Evolutionary conservation across 2,329 filamentous ascomycete species (phyloP).

Genomic region (Fusarium tricinctum): DNA sequence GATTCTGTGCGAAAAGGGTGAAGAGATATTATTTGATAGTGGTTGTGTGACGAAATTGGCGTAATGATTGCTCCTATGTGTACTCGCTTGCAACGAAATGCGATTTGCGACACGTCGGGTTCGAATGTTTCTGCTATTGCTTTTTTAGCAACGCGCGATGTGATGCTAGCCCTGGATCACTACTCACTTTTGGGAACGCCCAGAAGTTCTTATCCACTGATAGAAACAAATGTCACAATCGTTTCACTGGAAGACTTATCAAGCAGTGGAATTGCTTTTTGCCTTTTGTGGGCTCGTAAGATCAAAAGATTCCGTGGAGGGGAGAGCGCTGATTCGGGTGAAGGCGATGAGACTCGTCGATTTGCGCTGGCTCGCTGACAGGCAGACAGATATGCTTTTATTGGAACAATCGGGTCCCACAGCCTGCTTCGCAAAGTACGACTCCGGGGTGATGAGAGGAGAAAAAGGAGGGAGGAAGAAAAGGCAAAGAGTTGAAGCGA

Average conservation of each 20-base stretch:
- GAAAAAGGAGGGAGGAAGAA: conserved; percentile 15
- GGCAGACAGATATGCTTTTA: conserved; percentile 21
- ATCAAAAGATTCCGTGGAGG: conserved; percentile 35
- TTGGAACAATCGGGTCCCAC: conserved; percentile 29
- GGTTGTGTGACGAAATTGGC: conserved; percentile 17
- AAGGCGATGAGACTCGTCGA: conserved; percentile 30
- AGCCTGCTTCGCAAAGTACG: conserved; percentile 11
- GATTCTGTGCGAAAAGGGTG: conserved; percentile 18
- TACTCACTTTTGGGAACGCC: conserved; percentile 44
- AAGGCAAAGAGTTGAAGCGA: conserved; percentile 34
- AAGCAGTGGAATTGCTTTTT: conserved; percentile 49
- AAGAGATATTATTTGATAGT: conserved; percentile 35
- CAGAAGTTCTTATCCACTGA: conserved; percentile 39
- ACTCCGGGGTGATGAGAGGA: conserved; percentile 15
- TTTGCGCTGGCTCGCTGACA: conserved; percentile 38
- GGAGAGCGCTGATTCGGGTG: conserved; percentile 21
- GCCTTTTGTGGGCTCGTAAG: conserved; percentile 37
- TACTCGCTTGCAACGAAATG: conserved; percentile 24
- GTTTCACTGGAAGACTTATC: conserved; percentile 44
- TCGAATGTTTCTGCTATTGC: conserved; percentile 42
- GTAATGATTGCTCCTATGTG: conserved; percentile 6
- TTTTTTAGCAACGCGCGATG: conserved; percentile 49
- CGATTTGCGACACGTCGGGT: conserved; percentile 43
- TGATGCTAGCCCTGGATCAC: conserved; percentile 41
- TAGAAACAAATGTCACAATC: conserved; percentile 42